These are phyloP conservation scores for Citrullus amarus DNA, from an alignment of 306 rosid species.

Conservation along the genomic window DNA sequence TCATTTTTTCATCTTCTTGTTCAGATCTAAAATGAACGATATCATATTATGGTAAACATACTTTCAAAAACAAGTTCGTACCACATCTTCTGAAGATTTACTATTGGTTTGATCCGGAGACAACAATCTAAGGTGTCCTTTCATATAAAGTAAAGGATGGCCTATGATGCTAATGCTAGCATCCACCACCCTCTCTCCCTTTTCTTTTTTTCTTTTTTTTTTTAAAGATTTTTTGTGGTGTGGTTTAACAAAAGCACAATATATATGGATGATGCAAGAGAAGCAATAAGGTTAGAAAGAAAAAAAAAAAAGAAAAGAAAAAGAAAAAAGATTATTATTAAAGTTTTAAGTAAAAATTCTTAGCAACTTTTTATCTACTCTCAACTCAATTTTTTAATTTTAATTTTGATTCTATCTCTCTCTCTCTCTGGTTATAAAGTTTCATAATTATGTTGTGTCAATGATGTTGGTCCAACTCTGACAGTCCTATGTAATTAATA, in stretches of 20 bases:
- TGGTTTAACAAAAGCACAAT: not conserved
- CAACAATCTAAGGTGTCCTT: not conserved
- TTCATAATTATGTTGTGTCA: not conserved
- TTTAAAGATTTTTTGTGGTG: not conserved
- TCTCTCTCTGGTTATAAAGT: not conserved
- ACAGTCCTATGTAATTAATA: not conserved
- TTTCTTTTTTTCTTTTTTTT: not conserved
- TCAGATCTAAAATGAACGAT: not conserved
- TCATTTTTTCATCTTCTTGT: not conserved
- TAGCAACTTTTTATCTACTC: not conserved
- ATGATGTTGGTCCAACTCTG: slow-evolving; percentile 3
- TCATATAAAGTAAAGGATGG: not conserved
- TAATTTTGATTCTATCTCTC: not conserved
- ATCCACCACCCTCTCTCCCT: not conserved
- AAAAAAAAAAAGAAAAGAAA: not conserved
- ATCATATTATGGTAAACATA: not conserved
- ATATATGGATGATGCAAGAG: not conserved
- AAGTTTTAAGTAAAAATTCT: not conserved
- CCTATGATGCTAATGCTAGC: not conserved
- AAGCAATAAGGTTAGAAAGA: not conserved
- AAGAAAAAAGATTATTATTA: not conserved
- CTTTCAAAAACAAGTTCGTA: too few species aligned
- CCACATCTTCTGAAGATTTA: not conserved
- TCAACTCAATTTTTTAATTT: not conserved
- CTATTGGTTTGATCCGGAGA: not conserved